Evolutionary conservation across 495 filamentous ascomycete species (phyloP), one percentile per base, ranked within the genome.

Genomic region (Rhizodiscina lignyota): DNA sequence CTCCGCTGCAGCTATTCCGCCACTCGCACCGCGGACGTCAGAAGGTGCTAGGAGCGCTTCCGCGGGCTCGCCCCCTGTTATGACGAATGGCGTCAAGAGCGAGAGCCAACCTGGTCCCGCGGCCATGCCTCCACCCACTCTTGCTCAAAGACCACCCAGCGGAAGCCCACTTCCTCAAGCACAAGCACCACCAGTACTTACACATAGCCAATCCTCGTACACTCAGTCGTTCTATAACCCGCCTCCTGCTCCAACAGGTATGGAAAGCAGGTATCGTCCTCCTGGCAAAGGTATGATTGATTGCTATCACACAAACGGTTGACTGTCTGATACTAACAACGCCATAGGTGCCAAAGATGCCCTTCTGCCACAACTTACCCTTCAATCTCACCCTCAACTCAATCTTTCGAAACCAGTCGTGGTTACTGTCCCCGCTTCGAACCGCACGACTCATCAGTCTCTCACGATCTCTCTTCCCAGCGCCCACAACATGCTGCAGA

Each of bases 331-430:
- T 17, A 30, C 42, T 49, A 40, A 46, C 18, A 18, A n/a, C 30
- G 19, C 21, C 21, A 35, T 34, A 42, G 47, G 31, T 36, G 45
- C 39, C 21, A 21, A 37, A 21, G 37, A 48, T 10, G 47, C 56
- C 13, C 44, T 53, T 39, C 44, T 45, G 26, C 66, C 46, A 46
- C 54, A 37, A 50, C 55, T 47, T 37, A 49, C 67, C 18, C 52
- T 92, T n/a, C 52, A 58, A 24, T 74, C 77, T 2, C 77, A 82
- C 52, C 69, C 74, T 2, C 62, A 62, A 1, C 58, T 83, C 20
- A 68, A 64, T 22, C 32, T 38, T 4, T 37, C 38, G 4, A 47
- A 53, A 21, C 54, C 47, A 15, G 68, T 77, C 51, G 54, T 58
- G 18, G 49, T 77, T 21, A 60, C 72, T 28, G 54, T 87, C 29